phyloP scores from a whole-genome alignment of 73 alveolate genomes.

The Stentor roeselii region DNA sequence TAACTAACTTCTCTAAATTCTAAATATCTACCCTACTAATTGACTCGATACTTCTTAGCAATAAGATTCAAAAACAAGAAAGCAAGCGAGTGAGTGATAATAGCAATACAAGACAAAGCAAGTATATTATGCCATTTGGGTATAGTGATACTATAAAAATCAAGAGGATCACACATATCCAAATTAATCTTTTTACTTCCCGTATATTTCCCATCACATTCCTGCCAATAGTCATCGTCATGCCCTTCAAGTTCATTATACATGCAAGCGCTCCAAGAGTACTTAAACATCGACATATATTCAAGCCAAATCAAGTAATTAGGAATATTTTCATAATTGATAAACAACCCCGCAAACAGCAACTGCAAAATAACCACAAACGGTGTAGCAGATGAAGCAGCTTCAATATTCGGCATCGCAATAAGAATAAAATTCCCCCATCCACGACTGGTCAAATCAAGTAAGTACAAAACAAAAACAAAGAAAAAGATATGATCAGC shows the following conservation, averaged over 20 bases:
- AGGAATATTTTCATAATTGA: slow-evolving; percentile 29
- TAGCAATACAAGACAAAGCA: slow-evolving; percentile 14
- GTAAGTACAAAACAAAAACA: neutral
- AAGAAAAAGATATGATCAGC: slow-evolving; percentile 1
- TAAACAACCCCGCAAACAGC: slow-evolving; percentile 23
- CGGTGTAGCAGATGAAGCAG: slow-evolving; percentile 25
- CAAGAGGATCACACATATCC: slow-evolving; percentile 12
- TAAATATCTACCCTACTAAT: too few species aligned
- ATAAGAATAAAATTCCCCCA: slow-evolving; percentile 2
- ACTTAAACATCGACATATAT: slow-evolving; percentile 22
- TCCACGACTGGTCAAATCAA: slow-evolving; percentile 12
- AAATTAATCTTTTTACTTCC: too few species aligned
- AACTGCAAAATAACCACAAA: neutral
- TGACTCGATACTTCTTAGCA: neutral
- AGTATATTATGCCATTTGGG: neutral
- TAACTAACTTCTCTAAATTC: too few species aligned
- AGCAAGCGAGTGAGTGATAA: neutral
- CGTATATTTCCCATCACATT: neutral
- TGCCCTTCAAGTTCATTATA: slow-evolving; percentile 2
- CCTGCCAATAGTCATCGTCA: neutral
- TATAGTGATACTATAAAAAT: neutral
- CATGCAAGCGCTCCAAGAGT: slow-evolving; percentile 8
- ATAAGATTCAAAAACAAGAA: neutral
- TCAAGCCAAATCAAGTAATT: slow-evolving; percentile 28
- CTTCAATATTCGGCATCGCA: slow-evolving; percentile 1